These are phyloP conservation scores for Phytophthora citrophthora DNA, from an alignment of 352 stramenopile species.

Conservation along the genomic window DNA sequence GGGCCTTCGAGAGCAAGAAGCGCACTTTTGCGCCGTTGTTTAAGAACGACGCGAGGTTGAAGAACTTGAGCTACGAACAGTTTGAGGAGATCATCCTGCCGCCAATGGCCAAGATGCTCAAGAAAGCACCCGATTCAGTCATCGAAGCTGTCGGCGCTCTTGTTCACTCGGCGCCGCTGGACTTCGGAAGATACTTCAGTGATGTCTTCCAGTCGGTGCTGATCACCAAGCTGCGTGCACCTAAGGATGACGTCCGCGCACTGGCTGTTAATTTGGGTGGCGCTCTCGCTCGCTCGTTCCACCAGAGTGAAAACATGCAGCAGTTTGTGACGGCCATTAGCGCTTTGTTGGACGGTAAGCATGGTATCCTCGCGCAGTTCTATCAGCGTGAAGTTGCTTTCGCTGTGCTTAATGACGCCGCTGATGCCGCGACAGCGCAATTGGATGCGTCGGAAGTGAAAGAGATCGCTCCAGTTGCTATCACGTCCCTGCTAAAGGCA, in stretches of 20 bases:
- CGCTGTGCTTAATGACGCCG: constrained; percentile 65
- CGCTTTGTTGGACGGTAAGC: constrained; percentile 77
- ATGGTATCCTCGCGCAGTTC: constrained; percentile 88
- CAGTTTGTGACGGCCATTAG: constrained; percentile 62
- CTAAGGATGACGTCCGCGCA: constrained; percentile 81
- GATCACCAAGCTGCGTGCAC: constrained; percentile 75
- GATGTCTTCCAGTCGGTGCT: constrained; percentile 77
- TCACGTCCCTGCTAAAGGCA: constrained; percentile 70
- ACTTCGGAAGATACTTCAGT: constrained; percentile 68
- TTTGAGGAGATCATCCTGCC: constrained; percentile 77
- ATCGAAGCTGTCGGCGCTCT: constrained; percentile 66
- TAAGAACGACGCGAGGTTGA: constrained; percentile 54
- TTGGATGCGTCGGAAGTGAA: constrained; percentile 42
- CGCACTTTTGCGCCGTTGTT: constrained; percentile 48
- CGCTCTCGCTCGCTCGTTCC: constrained; percentile 59
- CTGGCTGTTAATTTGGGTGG: constrained; percentile 57
- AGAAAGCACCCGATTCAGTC: constrained; percentile 81
- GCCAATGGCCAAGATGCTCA: constrained; percentile 75
- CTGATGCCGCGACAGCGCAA: constrained; percentile 36
- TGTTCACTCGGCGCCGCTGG: constrained; percentile 56
- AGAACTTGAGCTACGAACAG: constrained; percentile 54
- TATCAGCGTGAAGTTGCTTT: constrained; percentile 85
- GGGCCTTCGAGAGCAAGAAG: constrained; percentile 83
- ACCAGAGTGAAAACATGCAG: constrained; percentile 56
- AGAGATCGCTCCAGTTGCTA: constrained; percentile 50